Conservation (phyloP, 2,329 filamentous ascomycete species). For the Apiospora saccharicola region DNA sequence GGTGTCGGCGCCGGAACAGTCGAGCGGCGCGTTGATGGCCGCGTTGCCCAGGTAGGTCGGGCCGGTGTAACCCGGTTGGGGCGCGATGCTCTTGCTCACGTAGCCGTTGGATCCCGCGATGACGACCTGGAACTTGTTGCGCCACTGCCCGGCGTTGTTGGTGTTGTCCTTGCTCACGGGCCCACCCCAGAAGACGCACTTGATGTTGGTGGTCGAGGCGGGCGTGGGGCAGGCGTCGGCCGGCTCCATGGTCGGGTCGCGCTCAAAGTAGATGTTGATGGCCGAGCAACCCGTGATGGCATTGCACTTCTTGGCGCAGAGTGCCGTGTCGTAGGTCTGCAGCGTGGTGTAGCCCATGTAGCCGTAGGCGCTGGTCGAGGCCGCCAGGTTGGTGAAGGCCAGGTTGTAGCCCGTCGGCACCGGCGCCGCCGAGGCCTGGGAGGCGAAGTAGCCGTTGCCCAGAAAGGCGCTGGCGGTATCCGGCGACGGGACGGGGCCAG, state of each 20-base stretch:
- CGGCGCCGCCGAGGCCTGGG: slow-evolving; percentile 4
- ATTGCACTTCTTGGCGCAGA: slow-evolving; percentile 36
- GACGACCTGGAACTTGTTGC: slow-evolving; percentile 42
- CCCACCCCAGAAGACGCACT: slow-evolving; percentile 42
- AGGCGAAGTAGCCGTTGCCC: slow-evolving; percentile 1
- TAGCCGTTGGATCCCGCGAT: slow-evolving; percentile 52
- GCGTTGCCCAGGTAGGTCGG: slow-evolving; percentile 35
- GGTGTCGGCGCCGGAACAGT: slow-evolving; percentile 36
- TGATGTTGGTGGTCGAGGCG: slow-evolving; percentile 37
- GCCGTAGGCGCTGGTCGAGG: slow-evolving; percentile 41
- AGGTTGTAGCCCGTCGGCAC: slow-evolving; percentile 13
- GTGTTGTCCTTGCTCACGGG: slow-evolving; percentile 35
- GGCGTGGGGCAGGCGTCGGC: slow-evolving; percentile 33
- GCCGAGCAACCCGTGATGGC: slow-evolving; percentile 35
- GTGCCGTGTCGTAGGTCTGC: slow-evolving; percentile 33
- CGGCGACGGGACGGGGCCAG: slow-evolving; percentile 14
- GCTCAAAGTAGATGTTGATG: slow-evolving; percentile 42
- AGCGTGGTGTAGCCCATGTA: slow-evolving; percentile 36
- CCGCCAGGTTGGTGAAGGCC: slow-evolving; percentile 41
- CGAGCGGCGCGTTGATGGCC: slow-evolving; percentile 39
- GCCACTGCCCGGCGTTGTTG: slow-evolving; percentile 34
- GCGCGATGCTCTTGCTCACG: slow-evolving; percentile 33
- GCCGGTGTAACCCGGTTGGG: slow-evolving; percentile 29
- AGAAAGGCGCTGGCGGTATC: slow-evolving; percentile 16
- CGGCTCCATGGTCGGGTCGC: slow-evolving; percentile 37